Conservation (phyloP, 139 green algal genomes). For the Zygnema cylindricum region DNA sequence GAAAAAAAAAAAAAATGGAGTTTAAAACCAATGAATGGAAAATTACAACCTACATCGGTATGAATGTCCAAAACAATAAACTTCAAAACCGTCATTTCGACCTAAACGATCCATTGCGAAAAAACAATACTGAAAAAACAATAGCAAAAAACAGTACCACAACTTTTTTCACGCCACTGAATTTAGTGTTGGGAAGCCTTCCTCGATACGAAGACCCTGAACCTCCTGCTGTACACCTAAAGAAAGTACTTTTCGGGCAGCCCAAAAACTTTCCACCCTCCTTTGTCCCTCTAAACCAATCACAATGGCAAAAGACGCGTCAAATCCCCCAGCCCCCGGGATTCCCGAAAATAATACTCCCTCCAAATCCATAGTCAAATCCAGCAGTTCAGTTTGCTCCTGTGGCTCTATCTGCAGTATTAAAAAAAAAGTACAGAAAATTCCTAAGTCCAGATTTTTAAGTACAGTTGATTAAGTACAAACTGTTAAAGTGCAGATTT, state of each 20-base stretch:
- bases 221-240: not conserved
- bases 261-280: constrained; percentile 37
- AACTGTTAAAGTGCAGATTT: too few species aligned
- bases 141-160: too few species aligned
- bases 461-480: too few species aligned
- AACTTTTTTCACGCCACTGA: too few species aligned
- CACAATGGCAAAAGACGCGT: constrained; percentile 55
- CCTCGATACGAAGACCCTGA: not conserved
- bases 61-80: too few species aligned
- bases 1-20: too few species aligned
- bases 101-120: too few species aligned
- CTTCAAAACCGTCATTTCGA: too few species aligned
- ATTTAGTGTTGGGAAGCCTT: too few species aligned
- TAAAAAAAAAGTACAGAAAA: constrained; percentile 19
- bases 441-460: not conserved
- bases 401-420: constrained; percentile 45
- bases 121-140: too few species aligned
- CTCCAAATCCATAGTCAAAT: constrained; percentile 14
- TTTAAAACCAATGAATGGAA: too few species aligned
- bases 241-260: constrained; percentile 2
- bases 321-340: constrained; percentile 51
- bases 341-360: constrained; percentile 40
- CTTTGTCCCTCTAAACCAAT: constrained; percentile 9
- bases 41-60: too few species aligned
- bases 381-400: constrained; percentile 17